A percentile compares a stretch with the other conserved stretches of the same genome.
Evolutionary conservation across 176 grass and related monocot genomes (phyloP).

Genomic region (Dactylis glomerata): DNA sequence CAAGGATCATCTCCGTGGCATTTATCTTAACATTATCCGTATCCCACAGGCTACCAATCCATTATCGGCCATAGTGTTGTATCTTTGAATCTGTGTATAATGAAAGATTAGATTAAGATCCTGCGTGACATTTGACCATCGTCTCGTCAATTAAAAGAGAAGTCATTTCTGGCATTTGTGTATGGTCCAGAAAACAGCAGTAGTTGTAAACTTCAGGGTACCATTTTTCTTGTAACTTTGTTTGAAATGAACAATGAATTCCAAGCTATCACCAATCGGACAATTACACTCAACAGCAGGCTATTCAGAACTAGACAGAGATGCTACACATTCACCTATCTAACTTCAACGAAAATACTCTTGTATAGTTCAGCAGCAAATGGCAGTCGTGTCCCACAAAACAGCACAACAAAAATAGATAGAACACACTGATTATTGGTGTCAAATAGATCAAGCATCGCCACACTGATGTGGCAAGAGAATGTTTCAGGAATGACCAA

Average conservation of each 20-base stretch:
- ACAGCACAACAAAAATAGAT: too few species aligned
- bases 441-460: neutral
- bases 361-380: neutral
- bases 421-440: neutral
- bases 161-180: neutral
- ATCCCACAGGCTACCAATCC: too few species aligned
- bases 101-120: neutral
- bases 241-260: neutral
- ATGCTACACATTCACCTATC: neutral
- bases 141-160: neutral
- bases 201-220: neutral
- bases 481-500: neutral
- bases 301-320: neutral
- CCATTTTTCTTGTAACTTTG: neutral
- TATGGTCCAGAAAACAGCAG: neutral
- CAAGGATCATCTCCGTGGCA: too few species aligned
- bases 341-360: neutral
- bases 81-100: neutral
- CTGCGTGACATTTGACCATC: neutral
- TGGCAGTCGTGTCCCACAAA: too few species aligned
- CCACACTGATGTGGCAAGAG: neutral
- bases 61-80: too few species aligned
- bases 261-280: neutral
- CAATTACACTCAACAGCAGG: neutral
- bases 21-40: too few species aligned